These are phyloP conservation scores for Pichia norvegensis DNA, from an alignment of 1,139 yeast species.

Conservation along the genomic window DNA sequence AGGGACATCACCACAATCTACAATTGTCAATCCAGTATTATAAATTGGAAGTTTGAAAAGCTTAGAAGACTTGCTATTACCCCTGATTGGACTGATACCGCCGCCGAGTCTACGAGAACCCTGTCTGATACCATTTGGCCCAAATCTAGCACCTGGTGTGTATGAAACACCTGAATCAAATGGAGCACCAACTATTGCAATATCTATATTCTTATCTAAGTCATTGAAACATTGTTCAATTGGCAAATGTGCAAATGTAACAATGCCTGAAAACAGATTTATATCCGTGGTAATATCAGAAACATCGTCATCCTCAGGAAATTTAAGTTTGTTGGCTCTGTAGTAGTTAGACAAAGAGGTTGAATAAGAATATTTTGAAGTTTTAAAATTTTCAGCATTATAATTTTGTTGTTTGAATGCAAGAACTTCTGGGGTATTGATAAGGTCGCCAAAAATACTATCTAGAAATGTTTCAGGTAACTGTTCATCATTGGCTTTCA, in stretches of 20 bases:
- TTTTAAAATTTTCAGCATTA: no score
- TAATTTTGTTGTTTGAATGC: background rate
- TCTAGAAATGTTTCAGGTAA: constrained; percentile 25
- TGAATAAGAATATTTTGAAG: background rate
- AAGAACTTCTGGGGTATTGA: constrained; percentile 12
- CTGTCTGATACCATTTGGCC: constrained; percentile 41
- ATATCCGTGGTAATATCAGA: constrained; percentile 19
- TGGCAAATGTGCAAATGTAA: constrained; percentile 40
- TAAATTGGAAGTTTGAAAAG: constrained; percentile 25
- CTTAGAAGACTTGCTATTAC: constrained; percentile 24
- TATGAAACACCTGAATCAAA: constrained; percentile 45
- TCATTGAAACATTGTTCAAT: constrained; percentile 34
- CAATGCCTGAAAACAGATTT: constrained; percentile 36
- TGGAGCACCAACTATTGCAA: constrained; percentile 47
- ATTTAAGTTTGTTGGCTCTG: constrained; percentile 18
- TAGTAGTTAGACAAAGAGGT: constrained; percentile 10
- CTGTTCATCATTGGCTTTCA: background rate
- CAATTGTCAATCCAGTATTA: constrained; percentile 30
- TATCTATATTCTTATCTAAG: constrained; percentile 28
- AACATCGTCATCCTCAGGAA: constrained; percentile 29
- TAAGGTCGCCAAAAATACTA: constrained; percentile 25
- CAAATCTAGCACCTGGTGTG: constrained; percentile 45
- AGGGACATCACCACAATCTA: constrained; percentile 52
- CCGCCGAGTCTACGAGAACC: constrained; percentile 34
- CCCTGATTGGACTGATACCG: constrained; percentile 33